Conservation (phyloP, 768 basidiomycete genomes). For the Coprinopsis marcescibilis region DNA sequence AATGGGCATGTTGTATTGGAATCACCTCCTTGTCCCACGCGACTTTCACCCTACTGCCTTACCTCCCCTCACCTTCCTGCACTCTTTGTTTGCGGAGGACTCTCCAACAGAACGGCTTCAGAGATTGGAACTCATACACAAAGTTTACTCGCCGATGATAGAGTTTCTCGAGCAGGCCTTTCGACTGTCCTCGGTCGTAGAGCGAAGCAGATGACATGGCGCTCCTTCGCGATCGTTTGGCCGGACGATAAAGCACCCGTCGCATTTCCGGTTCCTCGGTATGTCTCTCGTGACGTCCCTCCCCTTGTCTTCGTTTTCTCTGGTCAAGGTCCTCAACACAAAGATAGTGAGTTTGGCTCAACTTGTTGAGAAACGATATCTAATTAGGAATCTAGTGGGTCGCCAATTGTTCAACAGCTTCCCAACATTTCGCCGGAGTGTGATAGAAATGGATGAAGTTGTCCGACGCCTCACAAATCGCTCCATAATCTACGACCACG, state of each 20-base stretch:
- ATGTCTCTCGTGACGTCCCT: constrained; percentile 20
- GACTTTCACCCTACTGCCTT: background rate
- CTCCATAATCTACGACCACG: constrained; percentile 30
- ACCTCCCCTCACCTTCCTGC: constrained; percentile 14
- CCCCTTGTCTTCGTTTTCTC: constrained; percentile 28
- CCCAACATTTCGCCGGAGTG: constrained; percentile 31
- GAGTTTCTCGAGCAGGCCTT: constrained; percentile 1
- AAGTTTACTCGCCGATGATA: constrained; percentile 6
- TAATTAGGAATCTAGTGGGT: constrained; percentile 19
- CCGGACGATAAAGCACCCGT: constrained; percentile 23
- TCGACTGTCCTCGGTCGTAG: constrained; percentile 23
- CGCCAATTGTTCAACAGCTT: constrained; percentile 24
- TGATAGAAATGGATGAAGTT: constrained; percentile 31
- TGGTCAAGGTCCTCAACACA: constrained; percentile 22
- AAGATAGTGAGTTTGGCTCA: constrained; percentile 20
- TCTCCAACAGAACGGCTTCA: constrained; percentile 24
- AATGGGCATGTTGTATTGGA: constrained; percentile 38
- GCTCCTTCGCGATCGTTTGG: constrained; percentile 27
- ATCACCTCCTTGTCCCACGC: constrained; percentile 17
- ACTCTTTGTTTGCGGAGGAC: constrained; percentile 29
- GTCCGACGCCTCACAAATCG: constrained; percentile 24
- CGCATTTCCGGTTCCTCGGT: constrained; percentile 22
- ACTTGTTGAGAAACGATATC: background rate
- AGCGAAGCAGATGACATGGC: constrained; percentile 27
- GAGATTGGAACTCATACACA: background rate